Evolutionary conservation across 1,284 basidiomycete genomes (phyloP), one percentile per base, ranked within the genome.

Genomic region (Trametes hirsuta): DNA sequence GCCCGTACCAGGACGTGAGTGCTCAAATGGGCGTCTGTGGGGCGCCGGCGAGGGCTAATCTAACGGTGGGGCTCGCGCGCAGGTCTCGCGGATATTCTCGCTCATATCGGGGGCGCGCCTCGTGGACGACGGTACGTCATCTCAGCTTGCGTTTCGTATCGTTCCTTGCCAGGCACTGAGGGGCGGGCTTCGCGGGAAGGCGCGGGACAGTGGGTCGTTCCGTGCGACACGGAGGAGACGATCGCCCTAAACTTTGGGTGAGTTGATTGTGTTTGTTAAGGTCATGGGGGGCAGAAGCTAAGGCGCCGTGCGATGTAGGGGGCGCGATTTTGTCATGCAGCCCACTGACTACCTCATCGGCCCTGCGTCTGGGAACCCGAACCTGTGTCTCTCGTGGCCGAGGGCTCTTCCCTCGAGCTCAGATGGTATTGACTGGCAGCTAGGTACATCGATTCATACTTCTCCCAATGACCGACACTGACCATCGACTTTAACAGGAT

Each of bases 341-440:
- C 93, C 94, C 1, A 85, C 84, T 1, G 93, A 95, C 69, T 96
- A 93, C 74, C 76, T 96, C 51, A 90, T 93, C 60, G 93, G 92
- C 8, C 87, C 87, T 42, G 81, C 88, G 2, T 76, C 79, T 21
- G 83, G 84, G 8, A 81, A 88, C 65, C 85, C 89, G 0, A 79
- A 82, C 51, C 75, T 93, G 47, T 96, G 94, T 73, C 75, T 95
- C 35, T 82, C 92, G 14, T 96, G 94, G 94, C 93, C 93, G 0
- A 79, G 81, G 55, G 93, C 90, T 1, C 73, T 76, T 14, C 78
- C 84, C 3, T 87, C 89, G 0, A 86, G 81, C 53, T 72, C 86
- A 11, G 89, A 93, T 72, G 93, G 92, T 2, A 83, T 95, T 45
- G 93, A 94, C 71, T 96, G 94, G 94, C 90, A 94, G 72, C 78